Percentiles rank a stretch among this genome's conserved stretches.
Conservation (phyloP, 2,329 filamentous ascomycete genomes). For the Curvularia verruculosa region DNA sequence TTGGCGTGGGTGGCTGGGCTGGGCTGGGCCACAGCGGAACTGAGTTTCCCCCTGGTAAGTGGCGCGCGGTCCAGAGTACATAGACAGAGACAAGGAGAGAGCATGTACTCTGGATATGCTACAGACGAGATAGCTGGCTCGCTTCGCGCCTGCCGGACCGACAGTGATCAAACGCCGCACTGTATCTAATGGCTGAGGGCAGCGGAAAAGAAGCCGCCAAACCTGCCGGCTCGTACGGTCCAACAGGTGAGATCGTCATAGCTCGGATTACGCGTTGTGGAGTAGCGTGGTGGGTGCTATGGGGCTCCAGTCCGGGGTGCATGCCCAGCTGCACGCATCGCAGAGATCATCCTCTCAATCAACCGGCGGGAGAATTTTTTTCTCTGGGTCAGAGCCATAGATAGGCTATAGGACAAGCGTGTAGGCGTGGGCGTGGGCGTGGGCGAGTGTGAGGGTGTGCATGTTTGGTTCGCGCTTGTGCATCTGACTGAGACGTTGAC, state of each 20-base stretch:
- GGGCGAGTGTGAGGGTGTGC: not conserved
- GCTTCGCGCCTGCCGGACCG: constrained; percentile 13
- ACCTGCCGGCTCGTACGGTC: constrained; percentile 27
- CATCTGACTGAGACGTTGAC: constrained; percentile 4
- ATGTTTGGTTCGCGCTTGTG: constrained; percentile 2
- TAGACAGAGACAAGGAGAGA: too few species aligned
- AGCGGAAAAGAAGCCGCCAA: constrained; percentile 14
- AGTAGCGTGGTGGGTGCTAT: constrained; percentile 20
- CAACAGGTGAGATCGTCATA: constrained; percentile 21
- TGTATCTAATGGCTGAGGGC: constrained; percentile 3
- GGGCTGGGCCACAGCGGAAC: constrained; percentile 13
- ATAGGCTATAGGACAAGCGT: constrained; percentile 4
- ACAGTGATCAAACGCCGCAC: constrained; percentile 16
- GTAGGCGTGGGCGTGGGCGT: too few species aligned
- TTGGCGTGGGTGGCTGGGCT: constrained; percentile 22
- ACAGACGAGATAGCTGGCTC: too few species aligned
- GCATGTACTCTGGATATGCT: too few species aligned
- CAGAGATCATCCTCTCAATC: constrained; percentile 11
- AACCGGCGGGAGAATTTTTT: constrained; percentile 9
- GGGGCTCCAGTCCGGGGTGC: constrained; percentile 37
- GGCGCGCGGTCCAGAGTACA: not conserved
- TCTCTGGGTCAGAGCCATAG: not conserved
- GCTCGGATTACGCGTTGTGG: constrained; percentile 24
- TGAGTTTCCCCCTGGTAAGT: constrained; percentile 10
- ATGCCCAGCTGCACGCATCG: constrained; percentile 16